A percentile compares a stretch with the other conserved stretches of the same genome.
Conservation (phyloP, 2,329 filamentous ascomycete species). For the Calonectria fujianensis region DNA sequence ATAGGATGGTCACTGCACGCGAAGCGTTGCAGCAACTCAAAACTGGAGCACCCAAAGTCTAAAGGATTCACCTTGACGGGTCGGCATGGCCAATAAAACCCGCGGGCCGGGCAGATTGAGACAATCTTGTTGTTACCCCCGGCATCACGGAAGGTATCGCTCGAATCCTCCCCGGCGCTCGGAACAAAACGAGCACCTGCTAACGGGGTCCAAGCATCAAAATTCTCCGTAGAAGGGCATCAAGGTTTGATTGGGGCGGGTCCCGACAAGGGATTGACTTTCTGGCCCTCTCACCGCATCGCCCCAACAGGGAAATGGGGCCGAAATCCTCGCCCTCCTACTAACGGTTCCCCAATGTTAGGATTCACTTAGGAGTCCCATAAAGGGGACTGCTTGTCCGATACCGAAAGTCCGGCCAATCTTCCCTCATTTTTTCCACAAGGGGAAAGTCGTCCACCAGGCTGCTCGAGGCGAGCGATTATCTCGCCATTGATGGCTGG, state of each 20-base stretch:
- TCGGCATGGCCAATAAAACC: not conserved
- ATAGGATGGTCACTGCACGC: slow-evolving; percentile 16
- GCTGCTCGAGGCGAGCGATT: too few relatives aligned
- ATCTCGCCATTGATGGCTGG: not conserved
- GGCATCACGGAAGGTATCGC: not conserved
- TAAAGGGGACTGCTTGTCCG: not conserved
- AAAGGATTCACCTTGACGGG: not conserved
- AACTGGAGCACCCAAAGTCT: not conserved
- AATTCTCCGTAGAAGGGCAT: slow-evolving; percentile 12
- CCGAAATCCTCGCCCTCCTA: slow-evolving; percentile 1
- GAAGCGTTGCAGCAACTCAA: slow-evolving; percentile 12
- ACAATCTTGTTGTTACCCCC: not conserved
- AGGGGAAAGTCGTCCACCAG: not conserved
- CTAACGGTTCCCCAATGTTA: slow-evolving; percentile 6
- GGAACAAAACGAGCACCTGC: not conserved
- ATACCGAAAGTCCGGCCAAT: slow-evolving; percentile 12
- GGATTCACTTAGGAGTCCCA: slow-evolving; percentile 10
- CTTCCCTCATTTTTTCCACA: not conserved
- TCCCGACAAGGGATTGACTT: slow-evolving; percentile 9
- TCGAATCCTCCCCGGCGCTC: not conserved
- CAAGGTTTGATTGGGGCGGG: slow-evolving; percentile 24
- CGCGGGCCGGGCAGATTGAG: not conserved
- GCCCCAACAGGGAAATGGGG: slow-evolving; percentile 18
- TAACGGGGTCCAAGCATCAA: not conserved
- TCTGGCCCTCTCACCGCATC: not conserved